Evolutionary conservation across 768 basidiomycete species (phyloP), one percentile per base, ranked within the genome.

Genomic region (Leccinum longicurvipes): DNA sequence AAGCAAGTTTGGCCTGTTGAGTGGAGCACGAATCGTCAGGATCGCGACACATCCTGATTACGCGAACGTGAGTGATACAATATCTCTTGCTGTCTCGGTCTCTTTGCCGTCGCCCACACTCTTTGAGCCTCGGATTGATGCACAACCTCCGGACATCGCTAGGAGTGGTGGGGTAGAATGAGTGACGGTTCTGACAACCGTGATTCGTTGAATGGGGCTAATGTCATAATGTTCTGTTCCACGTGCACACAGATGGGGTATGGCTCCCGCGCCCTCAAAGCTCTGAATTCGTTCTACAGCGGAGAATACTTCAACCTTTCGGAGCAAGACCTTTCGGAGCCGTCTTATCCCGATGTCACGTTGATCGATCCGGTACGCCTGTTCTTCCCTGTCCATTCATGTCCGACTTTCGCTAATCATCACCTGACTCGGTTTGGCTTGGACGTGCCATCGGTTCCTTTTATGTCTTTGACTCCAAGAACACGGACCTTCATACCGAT

Each of bases 41-140:
- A 87, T 99, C 50, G 96, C 97, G 28, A 93, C 91, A 28, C 94
- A 97, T 74, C 97, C 97, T 0, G 95, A 98, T 69, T 96, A 96
- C 67, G 84, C 90, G 36, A 89, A 84, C 63, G 93, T 94, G 61
- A 67, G 87, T 77, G 12, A 15, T 41, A 11, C 6, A 21, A 12
- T 47, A 6, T 12, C n/a, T 1, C 0, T 21, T n/a, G 19, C 29
- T 4, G 19, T 31, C 17, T 36, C 15, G 36, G 25, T 25, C 27
- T 25, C 19, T 17, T 39, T 54, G 10, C 29, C 3, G 31, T 29
- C 24, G 27, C 24, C 29, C 39, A 17, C 32, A 7, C 11, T n/a
- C 19, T 41, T 36, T 27, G 42, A 29, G 27, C 45, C 31, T 8
- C 31, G 19, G 2, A n/a, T 10, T 9, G 48, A 17, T 47, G 24